Conservation (phyloP, 306 rosid species). For the Fagus sylvatica region DNA sequence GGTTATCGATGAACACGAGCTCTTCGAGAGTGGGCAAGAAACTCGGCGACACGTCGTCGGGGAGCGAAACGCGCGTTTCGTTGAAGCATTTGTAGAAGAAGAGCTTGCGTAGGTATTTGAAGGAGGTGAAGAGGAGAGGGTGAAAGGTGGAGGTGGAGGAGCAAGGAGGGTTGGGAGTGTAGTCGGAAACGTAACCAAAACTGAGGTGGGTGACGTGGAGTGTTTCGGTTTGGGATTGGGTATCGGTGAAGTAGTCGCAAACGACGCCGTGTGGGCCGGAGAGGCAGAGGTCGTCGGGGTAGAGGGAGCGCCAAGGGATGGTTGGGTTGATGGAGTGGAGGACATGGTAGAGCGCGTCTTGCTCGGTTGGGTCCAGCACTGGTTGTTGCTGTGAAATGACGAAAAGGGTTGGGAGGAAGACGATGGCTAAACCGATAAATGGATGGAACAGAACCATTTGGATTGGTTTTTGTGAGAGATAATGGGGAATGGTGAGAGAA, state of each 20-base stretch:
- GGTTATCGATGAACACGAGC: slow-evolving; percentile 70
- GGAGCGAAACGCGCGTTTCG: slow-evolving; percentile 29
- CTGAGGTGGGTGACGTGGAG: slow-evolving; percentile 62
- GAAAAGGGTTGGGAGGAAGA: slow-evolving; percentile 19
- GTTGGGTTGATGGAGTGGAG: slow-evolving; percentile 64
- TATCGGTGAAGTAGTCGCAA: slow-evolving; percentile 44
- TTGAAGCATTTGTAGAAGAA: slow-evolving; percentile 83
- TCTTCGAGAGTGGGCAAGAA: slow-evolving; percentile 48
- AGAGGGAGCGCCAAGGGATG: slow-evolving; percentile 64
- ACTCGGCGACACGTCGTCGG: slow-evolving; percentile 13
- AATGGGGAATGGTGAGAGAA: background rate
- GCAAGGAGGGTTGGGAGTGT: slow-evolving; percentile 70
- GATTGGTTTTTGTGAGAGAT: background rate
- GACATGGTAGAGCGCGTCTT: slow-evolving; percentile 44
- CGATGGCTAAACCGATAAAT: slow-evolving; percentile 3
- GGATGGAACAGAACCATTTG: slow-evolving; percentile 36
- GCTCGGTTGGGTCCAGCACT: slow-evolving; percentile 40
- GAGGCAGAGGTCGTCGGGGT: slow-evolving; percentile 64
- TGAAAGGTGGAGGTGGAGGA: slow-evolving; percentile 47
- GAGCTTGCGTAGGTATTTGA: slow-evolving; percentile 64
- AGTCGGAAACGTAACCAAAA: slow-evolving; percentile 76
- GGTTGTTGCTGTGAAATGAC: slow-evolving; percentile 47
- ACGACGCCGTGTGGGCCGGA: slow-evolving; percentile 68
- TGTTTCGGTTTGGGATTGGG: slow-evolving; percentile 13
- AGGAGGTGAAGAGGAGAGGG: slow-evolving; percentile 59